phyloP scores from a whole-genome alignment of 257 asterid species.

The Ilex asprella region DNA sequence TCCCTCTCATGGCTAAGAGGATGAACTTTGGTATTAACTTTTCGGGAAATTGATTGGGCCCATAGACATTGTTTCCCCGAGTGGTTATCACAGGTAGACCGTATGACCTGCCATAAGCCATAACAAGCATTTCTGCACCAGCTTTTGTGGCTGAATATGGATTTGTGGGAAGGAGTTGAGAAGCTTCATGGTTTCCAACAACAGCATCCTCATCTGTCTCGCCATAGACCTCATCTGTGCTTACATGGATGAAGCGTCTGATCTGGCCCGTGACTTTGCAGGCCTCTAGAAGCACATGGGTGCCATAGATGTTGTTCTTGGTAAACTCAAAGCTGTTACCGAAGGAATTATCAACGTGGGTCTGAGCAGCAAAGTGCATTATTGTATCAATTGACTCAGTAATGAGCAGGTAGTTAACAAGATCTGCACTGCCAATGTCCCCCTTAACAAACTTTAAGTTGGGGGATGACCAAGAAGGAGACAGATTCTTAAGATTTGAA shows the following conservation, averaged over 20 bases:
- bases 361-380: slow-evolving; percentile 98
- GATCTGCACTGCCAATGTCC: slow-evolving; percentile 92
- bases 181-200: slow-evolving; percentile 96
- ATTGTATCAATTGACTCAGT: slow-evolving; percentile 92
- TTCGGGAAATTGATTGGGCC: slow-evolving; percentile 94
- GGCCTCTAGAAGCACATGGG: slow-evolving; percentile 96
- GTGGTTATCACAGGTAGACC: slow-evolving; percentile 90
- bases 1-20: slow-evolving; percentile 80
- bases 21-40: slow-evolving; percentile 95
- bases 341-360: slow-evolving; percentile 95
- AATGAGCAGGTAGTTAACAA: slow-evolving; percentile 89
- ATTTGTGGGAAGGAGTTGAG: slow-evolving; percentile 90
- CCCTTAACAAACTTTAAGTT: slow-evolving; percentile 94
- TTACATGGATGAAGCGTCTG: slow-evolving; percentile 90
- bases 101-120: slow-evolving; percentile 96
- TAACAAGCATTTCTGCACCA: slow-evolving; percentile 98
- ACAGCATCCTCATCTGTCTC: slow-evolving; percentile 98
- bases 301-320: slow-evolving; percentile 92
- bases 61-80: slow-evolving; percentile 87
- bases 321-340: slow-evolving; percentile 97
- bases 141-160: slow-evolving; percentile 98
- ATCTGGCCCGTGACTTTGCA: slow-evolving; percentile 98
- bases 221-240: slow-evolving; percentile 98
- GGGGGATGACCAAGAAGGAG: slow-evolving; percentile 64
- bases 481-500: slow-evolving; percentile 76